Evolutionary conservation across 164 flowering plant genomes (phyloP), one percentile per base, ranked within the genome.

Genomic region (Macadamia integrifolia): DNA sequence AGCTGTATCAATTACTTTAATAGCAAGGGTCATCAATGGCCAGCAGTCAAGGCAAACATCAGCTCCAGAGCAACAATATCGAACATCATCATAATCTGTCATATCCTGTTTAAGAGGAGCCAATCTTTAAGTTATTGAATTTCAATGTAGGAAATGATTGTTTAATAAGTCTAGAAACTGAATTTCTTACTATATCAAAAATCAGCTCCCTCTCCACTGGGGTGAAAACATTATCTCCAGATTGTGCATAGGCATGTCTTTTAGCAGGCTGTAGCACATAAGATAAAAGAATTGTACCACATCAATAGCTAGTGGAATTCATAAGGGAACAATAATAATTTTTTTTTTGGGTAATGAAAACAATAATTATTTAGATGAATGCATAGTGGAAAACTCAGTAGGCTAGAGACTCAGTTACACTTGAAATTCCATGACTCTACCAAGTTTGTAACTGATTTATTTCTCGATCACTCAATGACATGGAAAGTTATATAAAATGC

Each of bases 41-140:
- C 99, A 95, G 78, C 99, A 95, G 10, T 85, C 81, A 62, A 83
- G 67, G 80, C 99, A 95, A 74, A 91, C 85, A 80, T 91, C 93
- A 81, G 99, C 97, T 69, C 98, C 99, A 0, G 93, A 78, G 82
- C 99, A 95, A 78, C 99, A 95, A 74, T 85, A 89, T 75, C 99
- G 87, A 55, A 91, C 92, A 80, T 95, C 99, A 78, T 95, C 99
- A 65, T 95, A 95, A 77, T 95, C 99, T 32, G 97, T 69, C 61
- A 95, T 95, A 84, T 95, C 99, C 99, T 92, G 85, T 52, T 29
- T 46, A 68, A 18, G 35, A 35, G 40, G 40, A 35, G 40, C 40
- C 40, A 35, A 5, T 7, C 23, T 52, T 15, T 31, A 1, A 4
- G 42, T 9, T 44, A 53, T 29, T 13, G 17, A n/a, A 62, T 46